phyloP scores from a whole-genome alignment of 2,329 filamentous ascomycete genomes.

The Botryotinia calthae region DNA sequence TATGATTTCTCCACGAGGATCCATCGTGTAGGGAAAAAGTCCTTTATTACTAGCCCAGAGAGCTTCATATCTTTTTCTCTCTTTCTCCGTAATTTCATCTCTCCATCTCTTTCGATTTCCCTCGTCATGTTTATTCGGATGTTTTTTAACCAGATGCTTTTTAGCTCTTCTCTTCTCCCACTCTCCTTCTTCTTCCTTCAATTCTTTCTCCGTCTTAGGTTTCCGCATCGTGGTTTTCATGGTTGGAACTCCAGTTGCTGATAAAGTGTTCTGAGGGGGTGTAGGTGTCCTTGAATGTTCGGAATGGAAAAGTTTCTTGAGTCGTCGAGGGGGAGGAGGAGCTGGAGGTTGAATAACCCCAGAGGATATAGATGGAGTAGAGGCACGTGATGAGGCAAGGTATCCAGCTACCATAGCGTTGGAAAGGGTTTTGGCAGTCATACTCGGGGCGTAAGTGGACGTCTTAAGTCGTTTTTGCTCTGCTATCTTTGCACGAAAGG shows the following conservation, averaged over 20 bases:
- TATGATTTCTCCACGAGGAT: slow-evolving; percentile 71
- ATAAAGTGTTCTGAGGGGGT: not conserved
- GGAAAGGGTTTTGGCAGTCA: slow-evolving; percentile 64
- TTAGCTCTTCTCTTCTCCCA: slow-evolving; percentile 50
- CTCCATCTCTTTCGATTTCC: slow-evolving; percentile 74
- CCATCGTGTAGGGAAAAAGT: slow-evolving; percentile 57
- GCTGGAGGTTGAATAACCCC: slow-evolving; percentile 26
- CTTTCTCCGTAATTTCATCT: slow-evolving; percentile 67
- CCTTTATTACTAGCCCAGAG: slow-evolving; percentile 82
- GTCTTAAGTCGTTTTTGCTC: slow-evolving; percentile 27
- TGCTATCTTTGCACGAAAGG: slow-evolving; percentile 33
- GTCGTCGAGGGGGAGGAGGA: slow-evolving; percentile 35
- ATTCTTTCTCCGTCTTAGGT: slow-evolving; percentile 62
- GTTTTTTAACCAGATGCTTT: slow-evolving; percentile 60
- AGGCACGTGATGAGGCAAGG: slow-evolving; percentile 60
- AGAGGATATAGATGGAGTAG: slow-evolving; percentile 39
- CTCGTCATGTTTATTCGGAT: slow-evolving; percentile 72
- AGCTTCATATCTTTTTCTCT: slow-evolving; percentile 79
- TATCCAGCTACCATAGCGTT: slow-evolving; percentile 74
- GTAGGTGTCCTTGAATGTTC: slow-evolving; percentile 25
- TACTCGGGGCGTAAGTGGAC: slow-evolving; percentile 31
- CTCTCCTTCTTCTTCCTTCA: slow-evolving; percentile 54
- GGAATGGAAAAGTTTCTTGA: slow-evolving; percentile 39
- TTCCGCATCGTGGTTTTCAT: slow-evolving; percentile 17
- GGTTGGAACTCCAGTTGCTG: not conserved